Evolutionary conservation across 257 asterid genomes (phyloP).

Genomic region (Ilex aquifolium): DNA sequence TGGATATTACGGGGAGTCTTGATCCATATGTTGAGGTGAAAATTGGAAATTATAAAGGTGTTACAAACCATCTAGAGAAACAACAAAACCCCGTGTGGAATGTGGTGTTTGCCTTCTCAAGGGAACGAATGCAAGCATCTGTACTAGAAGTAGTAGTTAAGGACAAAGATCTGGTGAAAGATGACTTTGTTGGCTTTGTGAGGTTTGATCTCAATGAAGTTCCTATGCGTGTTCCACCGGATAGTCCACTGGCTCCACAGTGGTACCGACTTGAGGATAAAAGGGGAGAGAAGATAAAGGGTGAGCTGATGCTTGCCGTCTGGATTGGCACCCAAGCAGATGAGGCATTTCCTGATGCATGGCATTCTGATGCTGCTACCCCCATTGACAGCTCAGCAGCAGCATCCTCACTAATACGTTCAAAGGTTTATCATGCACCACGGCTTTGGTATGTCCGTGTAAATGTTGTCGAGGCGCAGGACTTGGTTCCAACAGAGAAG

Average conservation of each 20-base stretch:
- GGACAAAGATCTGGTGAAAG: conserved; percentile 78
- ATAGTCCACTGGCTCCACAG: conserved; percentile 90
- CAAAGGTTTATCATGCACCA: conserved; percentile 90
- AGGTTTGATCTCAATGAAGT: conserved; percentile 80
- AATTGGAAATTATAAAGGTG: conserved; percentile 75
- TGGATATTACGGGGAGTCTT: conserved; percentile 81
- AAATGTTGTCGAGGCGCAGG: conserved; percentile 86
- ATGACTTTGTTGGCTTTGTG: conserved; percentile 67
- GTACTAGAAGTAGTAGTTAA: conserved; percentile 75
- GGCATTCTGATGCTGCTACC: conserved; percentile 89
- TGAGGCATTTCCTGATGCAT: conserved; percentile 89
- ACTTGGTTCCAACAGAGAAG: conserved; percentile 63
- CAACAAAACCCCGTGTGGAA: conserved; percentile 76
- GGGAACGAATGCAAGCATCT: conserved; percentile 86
- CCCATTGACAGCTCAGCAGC: conserved; percentile 73
- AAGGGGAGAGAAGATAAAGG: conserved; percentile 75
- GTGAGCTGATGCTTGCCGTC: conserved; percentile 87
- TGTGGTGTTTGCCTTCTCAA: conserved; percentile 81
- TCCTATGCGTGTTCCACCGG: conserved; percentile 87
- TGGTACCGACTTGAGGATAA: conserved; percentile 84
- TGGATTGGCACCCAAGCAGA: conserved; percentile 97
- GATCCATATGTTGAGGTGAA: conserved; percentile 83
- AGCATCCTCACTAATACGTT: conserved; percentile 61
- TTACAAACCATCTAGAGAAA: conserved; percentile 76
- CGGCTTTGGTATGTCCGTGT: conserved; percentile 89